Conservation (phyloP, 108 stramenopile genomes). For the Cyclotella baltica region DNA sequence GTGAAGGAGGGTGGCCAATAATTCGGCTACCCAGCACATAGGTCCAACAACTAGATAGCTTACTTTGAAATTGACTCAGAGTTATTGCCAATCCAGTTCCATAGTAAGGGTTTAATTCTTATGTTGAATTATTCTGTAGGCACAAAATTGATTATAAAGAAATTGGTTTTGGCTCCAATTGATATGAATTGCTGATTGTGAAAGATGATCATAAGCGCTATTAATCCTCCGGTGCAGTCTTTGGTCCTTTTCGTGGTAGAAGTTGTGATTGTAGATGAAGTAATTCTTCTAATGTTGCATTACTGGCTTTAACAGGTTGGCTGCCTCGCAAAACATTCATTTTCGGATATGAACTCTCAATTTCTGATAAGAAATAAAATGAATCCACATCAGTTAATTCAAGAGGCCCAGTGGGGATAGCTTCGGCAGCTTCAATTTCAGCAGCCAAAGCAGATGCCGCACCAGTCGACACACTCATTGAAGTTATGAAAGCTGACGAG, state of each 20-base stretch:
- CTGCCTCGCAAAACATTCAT: conserved; percentile 1
- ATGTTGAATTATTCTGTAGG: no score
- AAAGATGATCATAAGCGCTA: neutral
- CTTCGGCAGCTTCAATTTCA: neutral
- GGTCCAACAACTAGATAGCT: no score
- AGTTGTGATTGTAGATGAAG: neutral
- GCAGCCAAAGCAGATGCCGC: neutral
- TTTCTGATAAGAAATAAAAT: neutral
- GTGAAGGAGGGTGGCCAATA: no score
- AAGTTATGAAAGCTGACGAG: no score
- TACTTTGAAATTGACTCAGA: no score
- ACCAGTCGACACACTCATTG: neutral
- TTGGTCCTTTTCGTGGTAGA: neutral
- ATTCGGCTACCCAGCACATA: no score
- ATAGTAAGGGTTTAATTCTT: no score
- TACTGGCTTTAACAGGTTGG: neutral
- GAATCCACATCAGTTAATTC: neutral
- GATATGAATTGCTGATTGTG: no score
- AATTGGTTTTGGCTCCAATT: no score
- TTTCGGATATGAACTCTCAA: neutral
- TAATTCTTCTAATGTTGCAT: neutral
- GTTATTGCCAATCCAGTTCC: no score
- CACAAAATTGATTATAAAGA: no score
- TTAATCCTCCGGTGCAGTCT: neutral
- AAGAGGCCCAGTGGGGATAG: neutral